phyloP scores from a whole-genome alignment of 208 protist genomes.

The Acanthamoeba sp. region DNA sequence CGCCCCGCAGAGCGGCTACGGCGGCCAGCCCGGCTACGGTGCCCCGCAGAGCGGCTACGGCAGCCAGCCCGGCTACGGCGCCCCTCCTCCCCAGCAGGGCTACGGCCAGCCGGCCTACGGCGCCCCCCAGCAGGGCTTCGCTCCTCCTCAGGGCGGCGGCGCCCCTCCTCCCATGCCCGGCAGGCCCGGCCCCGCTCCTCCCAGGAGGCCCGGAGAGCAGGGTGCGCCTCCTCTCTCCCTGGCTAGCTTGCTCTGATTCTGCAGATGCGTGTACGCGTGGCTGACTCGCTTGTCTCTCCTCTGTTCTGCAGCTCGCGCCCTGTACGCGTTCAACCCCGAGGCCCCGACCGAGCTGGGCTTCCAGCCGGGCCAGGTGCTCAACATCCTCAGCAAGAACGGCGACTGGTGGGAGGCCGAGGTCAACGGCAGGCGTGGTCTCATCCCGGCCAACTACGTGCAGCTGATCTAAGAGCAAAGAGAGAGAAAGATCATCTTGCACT shows the following conservation, averaged over 20 bases:
- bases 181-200: neutral
- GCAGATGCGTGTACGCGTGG: no score
- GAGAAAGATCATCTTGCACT: neutral
- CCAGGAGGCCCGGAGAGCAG: neutral
- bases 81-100: neutral
- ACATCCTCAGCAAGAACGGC: conserved; percentile 51
- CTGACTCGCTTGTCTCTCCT: neutral
- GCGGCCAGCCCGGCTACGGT: conserved; percentile 20
- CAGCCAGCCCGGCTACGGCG: neutral
- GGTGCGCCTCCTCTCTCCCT: neutral
- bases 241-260: neutral
- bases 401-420: conserved; percentile 76
- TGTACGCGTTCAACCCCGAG: conserved; percentile 29
- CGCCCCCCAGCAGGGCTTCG: conserved; percentile 18
- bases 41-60: neutral
- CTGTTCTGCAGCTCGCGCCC: neutral
- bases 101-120: neutral
- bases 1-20: conserved; percentile 10
- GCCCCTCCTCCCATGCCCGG: neutral
- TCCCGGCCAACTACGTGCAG: conserved; percentile 73
- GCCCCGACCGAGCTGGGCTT: conserved; percentile 41
- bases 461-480: conserved; percentile 51
- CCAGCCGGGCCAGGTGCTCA: conserved; percentile 34
- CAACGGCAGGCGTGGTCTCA: conserved; percentile 55
- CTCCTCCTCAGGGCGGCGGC: neutral